Evolutionary conservation across 495 filamentous ascomycete species (phyloP).

Genomic region (Penicillium maclennaniae): DNA sequence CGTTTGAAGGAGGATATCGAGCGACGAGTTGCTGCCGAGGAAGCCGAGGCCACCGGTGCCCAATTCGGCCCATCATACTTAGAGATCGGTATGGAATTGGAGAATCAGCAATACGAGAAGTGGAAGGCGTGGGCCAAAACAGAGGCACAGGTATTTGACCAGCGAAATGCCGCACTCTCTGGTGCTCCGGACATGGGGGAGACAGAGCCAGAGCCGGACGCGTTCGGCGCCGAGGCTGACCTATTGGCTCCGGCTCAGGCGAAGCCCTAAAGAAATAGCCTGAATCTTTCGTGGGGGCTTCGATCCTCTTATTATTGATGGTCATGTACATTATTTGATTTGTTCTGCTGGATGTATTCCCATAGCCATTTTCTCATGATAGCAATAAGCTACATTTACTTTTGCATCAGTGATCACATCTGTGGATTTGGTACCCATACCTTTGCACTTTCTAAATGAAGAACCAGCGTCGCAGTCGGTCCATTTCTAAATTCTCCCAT

Average conservation of each 20-base stretch:
- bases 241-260: not conserved
- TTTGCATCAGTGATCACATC: not conserved
- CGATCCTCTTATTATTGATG: constrained; percentile 15
- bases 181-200: constrained; percentile 32
- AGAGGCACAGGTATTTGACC: constrained; percentile 39
- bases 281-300: not conserved
- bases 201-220: constrained; percentile 16
- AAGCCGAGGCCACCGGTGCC: constrained; percentile 79
- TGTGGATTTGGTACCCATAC: not conserved
- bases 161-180: constrained; percentile 26
- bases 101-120: constrained; percentile 68
- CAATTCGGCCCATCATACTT: constrained; percentile 73
- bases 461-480: not conserved
- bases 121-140: constrained; percentile 79
- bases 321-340: constrained; percentile 36
- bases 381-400: constrained; percentile 3
- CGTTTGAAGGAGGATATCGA: constrained; percentile 80
- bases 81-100: constrained; percentile 76
- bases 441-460: not conserved
- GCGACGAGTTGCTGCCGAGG: constrained; percentile 79
- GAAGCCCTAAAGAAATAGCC: not conserved
- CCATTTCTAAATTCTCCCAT: not conserved
- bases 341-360: constrained; percentile 23
- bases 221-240: constrained; percentile 3
- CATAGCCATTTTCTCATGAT: constrained; percentile 14